phyloP scores from a whole-genome alignment of 176 grass and related monocot genomes.

The Carex parvula region DNA sequence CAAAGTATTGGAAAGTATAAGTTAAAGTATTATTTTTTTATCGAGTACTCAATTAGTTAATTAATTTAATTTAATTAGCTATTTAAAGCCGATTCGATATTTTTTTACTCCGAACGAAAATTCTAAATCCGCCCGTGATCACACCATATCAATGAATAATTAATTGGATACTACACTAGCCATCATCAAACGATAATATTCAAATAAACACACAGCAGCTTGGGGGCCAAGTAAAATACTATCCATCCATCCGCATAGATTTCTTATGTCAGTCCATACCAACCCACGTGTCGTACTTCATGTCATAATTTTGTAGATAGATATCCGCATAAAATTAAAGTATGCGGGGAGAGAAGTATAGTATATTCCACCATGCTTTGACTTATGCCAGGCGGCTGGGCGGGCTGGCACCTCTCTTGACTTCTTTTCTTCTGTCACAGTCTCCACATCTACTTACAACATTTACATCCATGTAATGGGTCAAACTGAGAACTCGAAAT shows the following conservation, averaged over 20 bases:
- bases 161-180: not conserved
- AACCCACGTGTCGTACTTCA: not conserved
- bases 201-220: not conserved
- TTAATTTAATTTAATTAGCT: too few relatives aligned
- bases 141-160: not conserved
- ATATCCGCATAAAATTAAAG: not conserved
- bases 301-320: not conserved
- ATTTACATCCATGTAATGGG: not conserved
- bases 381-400: not conserved
- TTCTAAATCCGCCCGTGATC: too few relatives aligned
- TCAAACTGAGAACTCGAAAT: not conserved
- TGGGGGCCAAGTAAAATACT: not conserved
- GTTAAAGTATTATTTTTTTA: too few relatives aligned
- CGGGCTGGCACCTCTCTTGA: not conserved
- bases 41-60: too few relatives aligned
- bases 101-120: too few relatives aligned
- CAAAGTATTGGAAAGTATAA: too few relatives aligned
- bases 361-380: conserved; percentile 17
- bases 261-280: not conserved
- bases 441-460: not conserved
- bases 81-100: too few relatives aligned
- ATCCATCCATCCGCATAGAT: not conserved
- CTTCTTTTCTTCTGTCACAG: not conserved
- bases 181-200: not conserved
- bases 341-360: not conserved